Evolutionary conservation across 306 rosid genomes (phyloP).

Genomic region (Oxytropis ochrocephala): DNA sequence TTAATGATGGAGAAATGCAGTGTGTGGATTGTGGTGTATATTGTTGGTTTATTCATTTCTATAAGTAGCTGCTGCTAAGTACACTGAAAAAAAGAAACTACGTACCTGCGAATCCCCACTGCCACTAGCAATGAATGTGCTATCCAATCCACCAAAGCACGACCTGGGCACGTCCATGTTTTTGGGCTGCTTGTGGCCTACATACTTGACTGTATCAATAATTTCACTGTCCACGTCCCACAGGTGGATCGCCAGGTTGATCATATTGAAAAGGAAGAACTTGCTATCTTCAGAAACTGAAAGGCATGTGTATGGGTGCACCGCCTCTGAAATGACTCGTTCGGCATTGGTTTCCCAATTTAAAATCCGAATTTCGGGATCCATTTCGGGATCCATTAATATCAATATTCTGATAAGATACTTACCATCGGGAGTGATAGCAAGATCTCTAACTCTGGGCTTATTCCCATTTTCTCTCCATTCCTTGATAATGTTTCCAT

Average conservation of each 20-base stretch:
- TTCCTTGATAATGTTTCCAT: constrained; percentile 71
- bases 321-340: constrained; percentile 59
- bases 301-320: constrained; percentile 35
- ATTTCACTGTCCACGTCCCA: constrained; percentile 82
- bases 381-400: too few species aligned
- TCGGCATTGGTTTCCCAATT: constrained; percentile 55
- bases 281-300: constrained; percentile 49
- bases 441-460: constrained; percentile 81
- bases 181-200: constrained; percentile 50
- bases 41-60: background rate
- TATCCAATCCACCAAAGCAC: constrained; percentile 77
- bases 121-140: constrained; percentile 83
- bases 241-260: constrained; percentile 87
- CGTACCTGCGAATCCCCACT: constrained; percentile 87
- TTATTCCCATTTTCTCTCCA: constrained; percentile 85
- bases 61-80: background rate
- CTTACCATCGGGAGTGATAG: constrained; percentile 79
- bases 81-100: constrained; percentile 3
- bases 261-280: constrained; percentile 79
- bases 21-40: background rate
- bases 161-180: constrained; percentile 85
- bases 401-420: constrained; percentile 69
- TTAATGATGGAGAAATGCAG: background rate
- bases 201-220: constrained; percentile 43
- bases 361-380: constrained; percentile 65